Conservation (phyloP, 257 asterid genomes). For the Catharanthus roseus region DNA sequence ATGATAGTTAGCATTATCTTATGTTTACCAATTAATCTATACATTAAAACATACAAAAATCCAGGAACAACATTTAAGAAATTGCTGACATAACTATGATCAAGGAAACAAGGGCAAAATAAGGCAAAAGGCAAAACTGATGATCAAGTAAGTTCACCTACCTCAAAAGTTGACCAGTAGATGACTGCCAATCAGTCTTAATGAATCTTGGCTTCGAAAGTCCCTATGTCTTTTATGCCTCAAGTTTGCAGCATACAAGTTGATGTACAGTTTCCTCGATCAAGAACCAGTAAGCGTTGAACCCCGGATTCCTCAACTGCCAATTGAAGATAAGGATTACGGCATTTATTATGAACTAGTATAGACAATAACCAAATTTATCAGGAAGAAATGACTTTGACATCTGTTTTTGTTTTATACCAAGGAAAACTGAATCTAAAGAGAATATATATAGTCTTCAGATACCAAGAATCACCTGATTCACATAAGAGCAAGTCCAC, state of each 20-base stretch:
- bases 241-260: too few relatives aligned
- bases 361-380: background rate
- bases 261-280: background rate
- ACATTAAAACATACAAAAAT: background rate
- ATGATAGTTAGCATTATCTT: too few relatives aligned
- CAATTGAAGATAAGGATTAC: background rate
- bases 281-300: background rate
- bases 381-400: background rate
- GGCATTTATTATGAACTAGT: background rate
- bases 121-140: too few relatives aligned
- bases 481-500: background rate
- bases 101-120: background rate
- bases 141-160: background rate
- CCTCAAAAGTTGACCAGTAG: constrained; percentile 17
- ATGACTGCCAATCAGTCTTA: background rate
- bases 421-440: background rate
- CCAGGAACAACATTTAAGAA: background rate
- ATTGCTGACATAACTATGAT: background rate
- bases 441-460: background rate
- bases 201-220: too few relatives aligned
- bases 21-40: too few relatives aligned
- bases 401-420: background rate
- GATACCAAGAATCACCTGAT: background rate
- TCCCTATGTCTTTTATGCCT: too few relatives aligned
- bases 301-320: background rate